Conservation (phyloP, 768 basidiomycete species). For the Rhizopogon vesiculosus region DNA sequence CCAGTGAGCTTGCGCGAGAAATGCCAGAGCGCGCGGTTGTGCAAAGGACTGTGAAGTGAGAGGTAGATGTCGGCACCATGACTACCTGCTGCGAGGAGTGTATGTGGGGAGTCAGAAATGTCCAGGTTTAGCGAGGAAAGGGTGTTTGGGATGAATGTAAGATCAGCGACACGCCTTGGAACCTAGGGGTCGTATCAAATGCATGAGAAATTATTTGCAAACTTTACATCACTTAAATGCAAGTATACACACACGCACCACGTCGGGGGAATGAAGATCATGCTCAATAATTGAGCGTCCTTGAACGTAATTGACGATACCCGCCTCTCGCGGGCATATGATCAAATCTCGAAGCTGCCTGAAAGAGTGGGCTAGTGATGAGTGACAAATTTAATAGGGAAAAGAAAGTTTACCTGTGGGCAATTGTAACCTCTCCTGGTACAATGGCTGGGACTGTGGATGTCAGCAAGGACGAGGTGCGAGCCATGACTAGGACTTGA, state of each 20-base stretch:
- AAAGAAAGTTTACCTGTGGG: conserved; percentile 51
- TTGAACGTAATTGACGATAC: conserved; percentile 61
- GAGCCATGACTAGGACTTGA: conserved; percentile 43
- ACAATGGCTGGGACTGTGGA: conserved; percentile 39
- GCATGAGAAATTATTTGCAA: conserved; percentile 12
- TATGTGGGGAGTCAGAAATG: conserved; percentile 36
- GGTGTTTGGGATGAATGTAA: conserved; percentile 59
- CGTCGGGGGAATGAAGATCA: conserved; percentile 42
- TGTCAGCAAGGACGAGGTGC: conserved; percentile 39
- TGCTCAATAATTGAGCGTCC: conserved; percentile 54
- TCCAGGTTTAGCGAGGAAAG: conserved; percentile 52
- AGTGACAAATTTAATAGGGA: not conserved
- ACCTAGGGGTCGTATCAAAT: conserved; percentile 23
- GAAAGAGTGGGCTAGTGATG: conserved; percentile 7
- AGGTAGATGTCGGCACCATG: conserved; percentile 70
- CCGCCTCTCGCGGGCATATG: conserved; percentile 64
- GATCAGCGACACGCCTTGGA: conserved; percentile 45
- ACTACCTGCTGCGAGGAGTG: conserved; percentile 72
- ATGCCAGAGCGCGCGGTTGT: conserved; percentile 40
- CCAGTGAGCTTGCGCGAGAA: conserved; percentile 47
- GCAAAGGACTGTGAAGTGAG: conserved; percentile 37
- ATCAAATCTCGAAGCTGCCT: conserved; percentile 79
- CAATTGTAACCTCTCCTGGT: conserved; percentile 45
- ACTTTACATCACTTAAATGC: conserved; percentile 9
- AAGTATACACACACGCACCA: conserved; percentile 32